Evolutionary conservation across 768 basidiomycete genomes (phyloP), one percentile per base, ranked within the genome.

Genomic region (Boletus barrowsii): DNA sequence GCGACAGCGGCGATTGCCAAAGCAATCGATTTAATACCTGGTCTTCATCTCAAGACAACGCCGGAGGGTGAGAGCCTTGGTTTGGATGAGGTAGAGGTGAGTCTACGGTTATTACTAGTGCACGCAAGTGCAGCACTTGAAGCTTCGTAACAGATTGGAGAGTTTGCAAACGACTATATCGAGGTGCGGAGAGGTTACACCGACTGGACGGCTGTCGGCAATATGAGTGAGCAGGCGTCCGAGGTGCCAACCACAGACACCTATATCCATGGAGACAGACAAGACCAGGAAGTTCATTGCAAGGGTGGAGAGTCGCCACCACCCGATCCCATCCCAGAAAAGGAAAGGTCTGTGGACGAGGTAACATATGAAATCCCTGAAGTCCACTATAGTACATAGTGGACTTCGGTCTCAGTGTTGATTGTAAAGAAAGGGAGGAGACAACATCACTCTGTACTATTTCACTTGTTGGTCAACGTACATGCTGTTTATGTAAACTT

Each of bases 11-110:
- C 78, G 8, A 68, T 87, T n/a, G 83, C 79, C 14, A 86, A 84
- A 66, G 66, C 53, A 14, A 61, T 87, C 45, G 80, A 87, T 57
- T 11, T 75, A 4, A 76, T 83, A 47, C 86, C 86, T 42, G 84
- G 84, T 15, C 70, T 88, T 35, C 72, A 75, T 29, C 72, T 88
- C 33, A 73, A 78, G 37, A 78, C 77, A 17, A 77, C 79, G 1
- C 74, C 76, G 5, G 79, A 83, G 62, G 82, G 79, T 15, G 86
- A 88, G 64, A 71, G 67, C 49, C 71, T 83, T 29, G 87, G 86
- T 32, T 81, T 87, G 76, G 86, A 88, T 58, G 86, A 87, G 63
- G 78, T 82, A 26, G 84, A 90, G 78, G 86, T 87, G 58, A 52
- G 79, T 53, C 10, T 2, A 10, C 26, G 32, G 4, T 20, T 17